Base-by-base conservation (phyloP, 2,329 filamentous ascomycete genomes). In the Dactylonectria estremocensis region DNA sequence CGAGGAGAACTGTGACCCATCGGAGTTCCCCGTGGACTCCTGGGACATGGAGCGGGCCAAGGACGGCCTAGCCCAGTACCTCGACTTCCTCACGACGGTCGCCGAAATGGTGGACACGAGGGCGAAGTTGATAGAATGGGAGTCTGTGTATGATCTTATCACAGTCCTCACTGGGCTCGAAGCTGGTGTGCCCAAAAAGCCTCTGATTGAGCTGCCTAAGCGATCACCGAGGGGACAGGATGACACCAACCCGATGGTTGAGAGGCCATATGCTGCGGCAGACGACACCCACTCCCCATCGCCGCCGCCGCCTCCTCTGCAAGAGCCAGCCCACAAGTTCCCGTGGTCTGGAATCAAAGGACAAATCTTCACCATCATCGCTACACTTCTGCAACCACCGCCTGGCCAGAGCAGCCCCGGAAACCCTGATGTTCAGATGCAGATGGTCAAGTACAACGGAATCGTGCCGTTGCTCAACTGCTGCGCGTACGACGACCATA, bases 31-130 rank as follows among this genome's bases (percentile, higher is more conserved):
- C 0, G 91, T 98, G 2, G 97, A 98, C 75, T 88, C 95, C 53
- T 98, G 95, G 95, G 95, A 98, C 76, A 97, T 98, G 92, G 95
- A 98, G 79, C 90, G 95, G 14, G 95, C 97, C 66, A 97, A 97
- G 79, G 95, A 98, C 77, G 95, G 95, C 1, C 90, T 98, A 1
- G 94, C 95, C 58, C 95, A 98, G 80, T 97, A 97, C 77, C 89
- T 98, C 2, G 95, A 98, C 74, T 97, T 98, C 78, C 92, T 98
- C 61, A 94, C 93, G 16, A 95, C 96, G 0, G 89, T 97, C 31
- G 95, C 94, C 0, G 95, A 97, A 77, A 92, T 95, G 74, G 88
- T 91, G 49, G 92, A 94, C 57, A 94, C 94, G 85, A 93, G 97
- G 69, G 88, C 90, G 48, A 91, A 97, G 69, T 88, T 98, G 45